Percentiles rank a stretch among this genome's conserved stretches.
These are phyloP conservation scores for Luffa acutangula DNA, from an alignment of 306 rosid species.

Conservation along the genomic window DNA sequence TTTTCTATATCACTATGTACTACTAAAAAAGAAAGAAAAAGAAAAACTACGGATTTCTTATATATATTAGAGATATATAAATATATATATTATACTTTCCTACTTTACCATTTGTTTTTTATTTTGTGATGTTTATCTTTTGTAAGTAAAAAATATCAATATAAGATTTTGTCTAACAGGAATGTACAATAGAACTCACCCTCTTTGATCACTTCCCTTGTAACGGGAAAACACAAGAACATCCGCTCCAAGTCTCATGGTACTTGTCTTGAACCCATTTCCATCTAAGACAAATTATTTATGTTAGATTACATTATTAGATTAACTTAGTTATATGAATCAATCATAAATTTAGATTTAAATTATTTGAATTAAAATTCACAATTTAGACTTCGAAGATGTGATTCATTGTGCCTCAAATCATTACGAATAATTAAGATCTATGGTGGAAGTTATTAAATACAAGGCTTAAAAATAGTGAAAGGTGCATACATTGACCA, in stretches of 20 bases:
- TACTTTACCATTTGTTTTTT: too few relatives aligned
- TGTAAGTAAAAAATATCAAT: too few relatives aligned
- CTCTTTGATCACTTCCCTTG: conserved; percentile 42
- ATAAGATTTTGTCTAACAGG: too few relatives aligned
- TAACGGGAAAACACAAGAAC: conserved; percentile 81
- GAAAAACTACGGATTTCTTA: too few relatives aligned
- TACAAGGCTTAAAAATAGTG: background rate
- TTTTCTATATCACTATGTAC: too few relatives aligned
- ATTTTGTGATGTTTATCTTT: too few relatives aligned
- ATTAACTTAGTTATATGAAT: background rate
- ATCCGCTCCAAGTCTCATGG: conserved; percentile 97
- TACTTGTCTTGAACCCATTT: conserved; percentile 26
- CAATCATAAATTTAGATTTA: too few relatives aligned
- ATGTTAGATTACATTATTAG: background rate
- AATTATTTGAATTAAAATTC: too few relatives aligned
- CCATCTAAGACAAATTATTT: conserved; percentile 57
- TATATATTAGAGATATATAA: too few relatives aligned
- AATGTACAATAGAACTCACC: conserved; percentile 24
- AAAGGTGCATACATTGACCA: conserved; percentile 54
- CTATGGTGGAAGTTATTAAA: background rate
- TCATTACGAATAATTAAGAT: conserved; percentile 1
- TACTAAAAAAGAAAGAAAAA: too few relatives aligned
- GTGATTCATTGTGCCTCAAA: background rate
- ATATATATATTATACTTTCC: background rate
- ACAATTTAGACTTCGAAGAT: background rate